A percentile compares a stretch with the other conserved stretches of the same genome.
Evolutionary conservation across 257 asterid genomes (phyloP).

Genomic region (Solanum bulbocastanum): DNA sequence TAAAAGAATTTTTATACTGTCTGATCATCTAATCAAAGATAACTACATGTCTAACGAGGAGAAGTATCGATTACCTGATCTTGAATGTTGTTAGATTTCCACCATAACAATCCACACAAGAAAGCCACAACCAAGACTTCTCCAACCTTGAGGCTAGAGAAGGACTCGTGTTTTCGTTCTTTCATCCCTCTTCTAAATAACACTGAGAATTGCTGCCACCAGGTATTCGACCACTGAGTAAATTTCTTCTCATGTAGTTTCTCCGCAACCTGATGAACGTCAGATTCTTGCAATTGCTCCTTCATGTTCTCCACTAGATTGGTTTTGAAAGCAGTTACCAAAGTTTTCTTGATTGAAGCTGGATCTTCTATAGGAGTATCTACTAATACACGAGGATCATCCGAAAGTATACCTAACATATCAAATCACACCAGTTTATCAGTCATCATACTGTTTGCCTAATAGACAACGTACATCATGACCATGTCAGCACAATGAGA

Average conservation of each 20-base stretch:
- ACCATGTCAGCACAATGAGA: not conserved
- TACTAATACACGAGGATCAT: not conserved
- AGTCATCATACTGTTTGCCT: not conserved
- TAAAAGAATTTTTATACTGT: not conserved
- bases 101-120: constrained; percentile 62
- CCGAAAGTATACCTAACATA: constrained; percentile 30
- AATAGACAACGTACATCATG: not conserved
- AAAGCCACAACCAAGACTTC: constrained; percentile 47
- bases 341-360: constrained; percentile 27
- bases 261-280: not conserved
- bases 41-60: not conserved
- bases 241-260: constrained; percentile 10
- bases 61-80: constrained; percentile 43
- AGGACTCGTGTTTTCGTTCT: constrained; percentile 63
- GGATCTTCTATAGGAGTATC: constrained; percentile 36
- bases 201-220: constrained; percentile 72
- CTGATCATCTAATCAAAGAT: not conserved
- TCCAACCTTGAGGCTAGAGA: constrained; percentile 42
- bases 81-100: constrained; percentile 57
- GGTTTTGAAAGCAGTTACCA: constrained; percentile 33
- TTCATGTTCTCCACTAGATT: constrained; percentile 26
- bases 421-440: not conserved
- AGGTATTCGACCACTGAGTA: constrained; percentile 45
- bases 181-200: constrained; percentile 58
- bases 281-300: constrained; percentile 14